phyloP scores from a whole-genome alignment of 306 rosid species.

The Glycine soja region DNA sequence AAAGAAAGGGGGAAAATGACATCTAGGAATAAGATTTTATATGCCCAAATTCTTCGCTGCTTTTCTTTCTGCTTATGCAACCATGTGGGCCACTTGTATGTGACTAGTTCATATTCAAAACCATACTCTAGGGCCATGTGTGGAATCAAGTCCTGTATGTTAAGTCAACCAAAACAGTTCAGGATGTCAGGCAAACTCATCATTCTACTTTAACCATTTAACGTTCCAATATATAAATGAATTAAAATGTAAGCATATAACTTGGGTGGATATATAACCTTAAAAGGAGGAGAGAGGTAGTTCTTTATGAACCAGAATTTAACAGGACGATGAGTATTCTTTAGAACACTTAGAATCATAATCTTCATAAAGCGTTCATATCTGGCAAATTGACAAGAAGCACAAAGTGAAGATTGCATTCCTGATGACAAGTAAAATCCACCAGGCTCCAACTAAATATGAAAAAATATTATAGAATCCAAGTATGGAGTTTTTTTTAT shows the following conservation, averaged over 20 bases:
- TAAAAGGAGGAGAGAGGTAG: background rate
- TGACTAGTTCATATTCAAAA: conserved; percentile 74
- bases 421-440: background rate
- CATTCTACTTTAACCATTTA: background rate
- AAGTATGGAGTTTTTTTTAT: background rate
- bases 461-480: background rate
- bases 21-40: conserved; percentile 85
- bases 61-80: conserved; percentile 90
- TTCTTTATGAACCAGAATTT: conserved; percentile 4
- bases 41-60: conserved; percentile 86
- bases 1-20: conserved; percentile 83
- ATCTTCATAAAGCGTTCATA: conserved; percentile 3
- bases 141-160: conserved; percentile 75
- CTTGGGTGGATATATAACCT: background rate
- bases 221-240: conserved; percentile 10
- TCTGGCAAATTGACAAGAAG: background rate
- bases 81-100: conserved; percentile 97
- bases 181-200: conserved; percentile 26
- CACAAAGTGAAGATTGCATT: background rate
- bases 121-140: conserved; percentile 85
- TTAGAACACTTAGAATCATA: background rate
- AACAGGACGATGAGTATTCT: background rate
- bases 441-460: background rate
- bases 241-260: conserved; percentile 14
- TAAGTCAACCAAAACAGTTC: conserved; percentile 34